Base-by-base conservation (phyloP, 768 basidiomycete genomes). In the Mycena albidolilacea region DNA sequence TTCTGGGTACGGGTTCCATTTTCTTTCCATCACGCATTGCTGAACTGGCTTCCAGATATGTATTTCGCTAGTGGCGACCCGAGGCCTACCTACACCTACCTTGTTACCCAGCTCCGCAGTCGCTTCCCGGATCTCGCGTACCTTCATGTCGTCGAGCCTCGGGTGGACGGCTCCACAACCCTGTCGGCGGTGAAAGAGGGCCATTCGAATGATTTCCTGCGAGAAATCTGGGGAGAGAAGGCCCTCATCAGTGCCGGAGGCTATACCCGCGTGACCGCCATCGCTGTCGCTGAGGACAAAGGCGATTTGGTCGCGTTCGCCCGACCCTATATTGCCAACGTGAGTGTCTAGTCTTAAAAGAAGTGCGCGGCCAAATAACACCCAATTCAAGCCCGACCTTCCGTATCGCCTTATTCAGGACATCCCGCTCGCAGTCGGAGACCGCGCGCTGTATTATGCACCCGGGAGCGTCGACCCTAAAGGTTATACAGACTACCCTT, bases 91-190 rank as follows among this genome's bases (percentile, higher is more conserved):
- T 90, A 85, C 80, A 64, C 78, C 0, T 84, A 88, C 79, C 75
- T 90, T n/a, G 82, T 85, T 7, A 66, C 77, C 12, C 65, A 85
- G 66, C 71, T 90, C 44, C 76, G 78, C 14, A 67, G 74, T 35
- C 81, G 80, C 30, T 79, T 81, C 65, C 84, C 85, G 7, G 75
- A 81, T 12, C 77, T 89, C 30, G 85, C 87, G 6, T 90, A 88
- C 79, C 72, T 89, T 7, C 87, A 88, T 71, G 76, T 85, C 48
- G 76, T 82, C 38, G 85, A 88, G 75, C 80, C 85, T 1, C 79
- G 78, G 8, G 68, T 69, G 5, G 70, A 76, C 61, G 78, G 77
- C 64, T 19, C 52, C 50, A 59, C 60, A 19, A 67, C 54, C 41
- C 39, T 62, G 30, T 48, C 46, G 7, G 44, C 35, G 19, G 17